These are phyloP conservation scores for Ophiostoma perfectum DNA, from an alignment of 2,329 filamentous ascomycete genomes.

Conservation along the genomic window DNA sequence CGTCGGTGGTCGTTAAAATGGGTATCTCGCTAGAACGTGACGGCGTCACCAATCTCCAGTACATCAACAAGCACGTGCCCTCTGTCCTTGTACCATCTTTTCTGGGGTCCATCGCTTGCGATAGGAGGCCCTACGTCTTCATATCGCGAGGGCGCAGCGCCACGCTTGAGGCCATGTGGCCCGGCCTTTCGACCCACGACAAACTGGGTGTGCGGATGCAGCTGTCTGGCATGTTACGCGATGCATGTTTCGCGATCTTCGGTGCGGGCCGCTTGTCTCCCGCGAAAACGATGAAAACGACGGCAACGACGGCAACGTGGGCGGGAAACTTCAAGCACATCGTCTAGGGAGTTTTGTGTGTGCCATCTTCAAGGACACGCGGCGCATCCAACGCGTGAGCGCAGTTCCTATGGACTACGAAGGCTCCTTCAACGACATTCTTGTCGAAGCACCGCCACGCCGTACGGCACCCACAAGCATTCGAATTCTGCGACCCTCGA, in stretches of 20 bases:
- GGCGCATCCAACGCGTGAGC: slow-evolving; percentile 13
- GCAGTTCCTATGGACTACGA: neutral
- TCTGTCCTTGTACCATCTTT: neutral
- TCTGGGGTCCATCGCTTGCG: neutral
- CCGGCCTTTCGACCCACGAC: neutral
- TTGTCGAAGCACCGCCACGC: slow-evolving; percentile 1
- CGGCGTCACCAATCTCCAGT: slow-evolving; percentile 6
- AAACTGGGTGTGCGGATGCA: slow-evolving; percentile 12
- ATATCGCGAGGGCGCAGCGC: slow-evolving; percentile 10
- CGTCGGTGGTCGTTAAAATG: slow-evolving; percentile 11
- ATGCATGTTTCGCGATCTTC: neutral
- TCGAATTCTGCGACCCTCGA: slow-evolving; percentile 13
- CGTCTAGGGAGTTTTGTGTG: slow-evolving; percentile 13
- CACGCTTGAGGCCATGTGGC: slow-evolving; percentile 15
- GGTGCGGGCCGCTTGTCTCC: neutral
- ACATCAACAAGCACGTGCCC: slow-evolving; percentile 6
- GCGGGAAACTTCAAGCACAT: neutral
- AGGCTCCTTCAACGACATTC: slow-evolving; percentile 7
- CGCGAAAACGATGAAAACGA: no score
- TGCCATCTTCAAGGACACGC: slow-evolving; percentile 15
- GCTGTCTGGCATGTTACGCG: neutral
- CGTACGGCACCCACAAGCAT: neutral
- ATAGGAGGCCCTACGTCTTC: neutral
- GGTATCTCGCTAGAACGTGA: neutral
- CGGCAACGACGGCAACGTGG: no score